These are phyloP conservation scores for Clathrospora elynae DNA, from an alignment of 2,329 filamentous ascomycete genomes.

Conservation along the genomic window DNA sequence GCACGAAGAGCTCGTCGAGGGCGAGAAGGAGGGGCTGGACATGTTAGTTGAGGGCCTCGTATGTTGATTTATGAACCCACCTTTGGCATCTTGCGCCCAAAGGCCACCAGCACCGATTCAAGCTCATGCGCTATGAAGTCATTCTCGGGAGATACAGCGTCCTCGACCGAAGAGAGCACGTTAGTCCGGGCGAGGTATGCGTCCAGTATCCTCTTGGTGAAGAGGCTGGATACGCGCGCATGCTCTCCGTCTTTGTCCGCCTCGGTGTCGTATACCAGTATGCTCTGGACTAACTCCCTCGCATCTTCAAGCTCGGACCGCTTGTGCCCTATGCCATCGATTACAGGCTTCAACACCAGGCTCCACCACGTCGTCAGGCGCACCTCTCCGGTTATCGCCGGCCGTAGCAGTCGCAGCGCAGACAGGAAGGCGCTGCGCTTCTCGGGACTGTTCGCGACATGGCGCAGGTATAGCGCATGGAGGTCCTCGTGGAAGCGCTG, in stretches of 20 bases:
- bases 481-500: constrained; percentile 77
- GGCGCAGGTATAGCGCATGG: constrained; percentile 67
- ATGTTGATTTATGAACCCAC: constrained; percentile 34
- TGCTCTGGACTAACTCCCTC: constrained; percentile 66
- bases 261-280: constrained; percentile 67
- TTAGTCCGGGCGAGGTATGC: constrained; percentile 52
- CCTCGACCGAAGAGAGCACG: constrained; percentile 44
- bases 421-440: constrained; percentile 71
- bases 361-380: constrained; percentile 76
- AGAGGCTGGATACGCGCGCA: constrained; percentile 53
- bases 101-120: constrained; percentile 58
- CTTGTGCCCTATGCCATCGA: constrained; percentile 64
- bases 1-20: constrained; percentile 69
- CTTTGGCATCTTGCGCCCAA: constrained; percentile 72
- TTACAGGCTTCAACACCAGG: constrained; percentile 61
- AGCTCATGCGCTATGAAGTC: constrained; percentile 56
- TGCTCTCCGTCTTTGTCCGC: constrained; percentile 57
- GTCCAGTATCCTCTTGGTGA: constrained; percentile 60
- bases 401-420: constrained; percentile 67
- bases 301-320: constrained; percentile 68
- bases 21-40: constrained; percentile 67
- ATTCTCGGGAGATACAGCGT: constrained; percentile 51
- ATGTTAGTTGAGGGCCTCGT: constrained; percentile 11
- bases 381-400: constrained; percentile 66
- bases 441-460: constrained; percentile 62